Evolutionary conservation across 805 yeast genomes (phyloP).

Genomic region (Geotrichum ghanense): DNA sequence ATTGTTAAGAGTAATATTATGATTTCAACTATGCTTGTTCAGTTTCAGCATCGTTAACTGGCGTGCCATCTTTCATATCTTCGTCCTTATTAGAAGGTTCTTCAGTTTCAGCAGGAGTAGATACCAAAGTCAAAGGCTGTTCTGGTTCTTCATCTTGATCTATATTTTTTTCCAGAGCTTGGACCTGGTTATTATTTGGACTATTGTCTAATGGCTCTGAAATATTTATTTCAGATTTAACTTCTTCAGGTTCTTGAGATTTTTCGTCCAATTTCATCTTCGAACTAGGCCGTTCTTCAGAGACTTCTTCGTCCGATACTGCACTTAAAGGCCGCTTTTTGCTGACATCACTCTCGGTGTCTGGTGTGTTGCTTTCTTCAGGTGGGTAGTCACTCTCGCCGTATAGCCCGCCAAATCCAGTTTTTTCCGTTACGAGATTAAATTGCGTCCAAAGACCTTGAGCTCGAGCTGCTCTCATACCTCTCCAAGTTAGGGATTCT

Average conservation of each 20-base stretch:
- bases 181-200: too few relatives aligned
- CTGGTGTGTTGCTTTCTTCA: constrained; percentile 13
- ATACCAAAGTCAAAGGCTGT: too few relatives aligned
- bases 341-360: constrained; percentile 6
- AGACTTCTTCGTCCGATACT: constrained; percentile 3
- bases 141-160: too few relatives aligned
- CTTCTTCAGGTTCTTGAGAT: constrained; percentile 1
- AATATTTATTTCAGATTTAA: not conserved
- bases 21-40: too few relatives aligned
- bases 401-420: constrained; percentile 31
- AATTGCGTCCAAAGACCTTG: constrained; percentile 28
- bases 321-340: not conserved
- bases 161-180: too few relatives aligned
- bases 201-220: too few relatives aligned
- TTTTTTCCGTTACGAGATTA: constrained; percentile 24
- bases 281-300: constrained; percentile 3
- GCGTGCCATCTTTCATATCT: too few relatives aligned
- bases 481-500: constrained; percentile 31
- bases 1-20: too few relatives aligned
- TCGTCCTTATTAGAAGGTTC: too few relatives aligned
- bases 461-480: constrained; percentile 30
- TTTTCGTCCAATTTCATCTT: not conserved
- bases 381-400: constrained; percentile 1
- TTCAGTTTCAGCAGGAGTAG: too few relatives aligned
- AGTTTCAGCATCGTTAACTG: too few relatives aligned